Evolutionary conservation across 768 basidiomycete genomes (phyloP).

Genomic region (Calvatia gigantea): DNA sequence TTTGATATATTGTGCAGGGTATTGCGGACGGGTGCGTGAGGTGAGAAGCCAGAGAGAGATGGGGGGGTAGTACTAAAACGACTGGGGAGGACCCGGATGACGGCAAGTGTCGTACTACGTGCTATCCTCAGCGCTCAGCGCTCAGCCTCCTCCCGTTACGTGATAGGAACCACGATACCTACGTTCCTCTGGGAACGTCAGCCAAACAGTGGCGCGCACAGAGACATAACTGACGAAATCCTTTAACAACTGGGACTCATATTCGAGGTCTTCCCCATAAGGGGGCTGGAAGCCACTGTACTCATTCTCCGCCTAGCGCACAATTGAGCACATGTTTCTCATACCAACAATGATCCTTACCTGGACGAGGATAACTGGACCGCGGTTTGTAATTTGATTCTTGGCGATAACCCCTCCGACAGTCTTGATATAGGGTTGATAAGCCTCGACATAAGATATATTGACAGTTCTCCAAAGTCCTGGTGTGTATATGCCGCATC

Average conservation of each 20-base stretch:
- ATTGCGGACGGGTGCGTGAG: no score
- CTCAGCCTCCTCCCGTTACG: no score
- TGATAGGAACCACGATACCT: slow-evolving; percentile 45
- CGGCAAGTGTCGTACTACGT: no score
- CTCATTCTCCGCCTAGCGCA: slow-evolving; percentile 47
- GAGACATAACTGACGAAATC: slow-evolving; percentile 24
- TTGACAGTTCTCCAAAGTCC: slow-evolving; percentile 44
- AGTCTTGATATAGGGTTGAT: slow-evolving; percentile 45
- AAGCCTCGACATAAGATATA: slow-evolving; percentile 41
- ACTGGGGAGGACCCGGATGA: no score
- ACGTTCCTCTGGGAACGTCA: slow-evolving; percentile 10
- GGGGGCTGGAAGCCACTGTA: slow-evolving; percentile 40
- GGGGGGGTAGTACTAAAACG: no score
- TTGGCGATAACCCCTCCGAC: slow-evolving; percentile 41
- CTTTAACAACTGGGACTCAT: slow-evolving; percentile 31
- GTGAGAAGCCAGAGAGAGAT: no score
- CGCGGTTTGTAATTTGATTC: slow-evolving; percentile 58
- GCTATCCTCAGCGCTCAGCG: no score
- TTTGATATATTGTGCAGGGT: no score
- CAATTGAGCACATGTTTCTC: not conserved
- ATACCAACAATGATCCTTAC: slow-evolving; percentile 16
- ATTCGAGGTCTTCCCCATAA: slow-evolving; percentile 37
- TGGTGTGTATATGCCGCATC: slow-evolving; percentile 50
- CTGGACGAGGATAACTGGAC: slow-evolving; percentile 47
- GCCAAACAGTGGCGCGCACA: not conserved